Base-by-base conservation (phyloP, 1,284 basidiomycete species). In the Mrakiaceae sp. region DNA sequence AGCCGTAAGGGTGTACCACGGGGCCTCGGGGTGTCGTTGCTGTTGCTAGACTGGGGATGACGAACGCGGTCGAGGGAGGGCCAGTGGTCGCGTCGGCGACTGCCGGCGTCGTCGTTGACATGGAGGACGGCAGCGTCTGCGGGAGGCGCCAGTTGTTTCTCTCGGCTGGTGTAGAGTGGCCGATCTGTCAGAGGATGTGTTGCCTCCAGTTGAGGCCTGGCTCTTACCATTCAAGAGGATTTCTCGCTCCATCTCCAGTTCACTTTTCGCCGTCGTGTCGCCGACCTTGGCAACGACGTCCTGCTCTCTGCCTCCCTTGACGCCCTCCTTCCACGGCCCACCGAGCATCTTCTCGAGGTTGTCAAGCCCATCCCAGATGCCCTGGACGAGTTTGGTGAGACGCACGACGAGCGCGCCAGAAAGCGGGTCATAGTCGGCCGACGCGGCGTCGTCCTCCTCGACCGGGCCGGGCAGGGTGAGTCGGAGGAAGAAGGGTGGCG, bases 401-500 rank as follows among this genome's bases (percentile, higher is more conserved):
- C 82, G 84, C 58, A 89, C 78, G 39, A 81, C 85, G 69, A 90
- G 78, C 72, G 84, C 82, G 10, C 87, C 88, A 39, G 84, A 81
- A 55, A 80, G 79, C 50, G 87, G 82, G 72, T 90, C 85, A 71
- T 90, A 90, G 68, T 78, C 72, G 2, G 87, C 88, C 44, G 81
- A 81, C 27, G 87, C 84, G 42, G 77, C 74, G 66, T 87, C 85
- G 69, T 90, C 87, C 69, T 89, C 87, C 69, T 89, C 87, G 49
- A 83, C 54, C 14, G 68, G 66, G 3, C 71, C 69, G 39, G 71
- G 66, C 83, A 90, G 87, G 70, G 83, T 83, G 67, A 90, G 79
- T 3, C 87, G 84, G 64, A 90, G 79, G 71, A 86, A 90, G 72
- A 90, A 90, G 4, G 87, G 87, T 67, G 85, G 86, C 72, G 89